Evolutionary conservation across 1,139 yeast genomes (phyloP).

Genomic region (Suhomyces maxii): DNA sequence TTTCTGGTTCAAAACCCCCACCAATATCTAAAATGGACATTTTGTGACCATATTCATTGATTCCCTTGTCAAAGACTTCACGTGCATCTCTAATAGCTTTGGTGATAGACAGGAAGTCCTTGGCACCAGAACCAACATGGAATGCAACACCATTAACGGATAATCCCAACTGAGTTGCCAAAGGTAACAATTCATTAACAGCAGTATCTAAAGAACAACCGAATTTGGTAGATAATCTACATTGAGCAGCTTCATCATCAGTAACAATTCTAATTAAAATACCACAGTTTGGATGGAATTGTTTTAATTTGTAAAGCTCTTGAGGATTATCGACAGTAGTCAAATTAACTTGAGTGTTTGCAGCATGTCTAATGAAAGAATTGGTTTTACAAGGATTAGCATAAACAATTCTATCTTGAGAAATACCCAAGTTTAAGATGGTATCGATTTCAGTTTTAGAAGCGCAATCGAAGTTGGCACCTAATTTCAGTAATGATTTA

Average conservation of each 20-base stretch:
- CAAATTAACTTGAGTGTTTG: constrained; percentile 52
- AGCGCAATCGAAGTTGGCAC: constrained; percentile 91
- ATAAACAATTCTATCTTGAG: constrained; percentile 70
- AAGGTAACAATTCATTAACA: constrained; percentile 51
- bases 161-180: constrained; percentile 63
- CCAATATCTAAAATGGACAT: constrained; percentile 79
- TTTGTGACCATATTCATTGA: constrained; percentile 25
- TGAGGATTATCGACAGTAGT: constrained; percentile 91
- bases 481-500: constrained; percentile 55
- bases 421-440: constrained; percentile 61
- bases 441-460: constrained; percentile 79
- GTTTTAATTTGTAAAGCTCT: constrained; percentile 73
- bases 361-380: constrained; percentile 76
- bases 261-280: constrained; percentile 82
- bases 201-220: constrained; percentile 73
- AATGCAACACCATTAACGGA: constrained; percentile 84
- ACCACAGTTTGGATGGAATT: constrained; percentile 66
- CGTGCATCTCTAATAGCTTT: constrained; percentile 77
- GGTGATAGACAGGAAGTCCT: constrained; percentile 65
- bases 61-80: constrained; percentile 64
- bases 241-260: constrained; percentile 85
- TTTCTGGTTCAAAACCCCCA: constrained; percentile 80
- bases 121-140: constrained; percentile 95
- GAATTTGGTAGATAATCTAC: constrained; percentile 85
- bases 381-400: constrained; percentile 94